phyloP scores from a whole-genome alignment of 2,329 filamentous ascomycete genomes.

The Ophiostoma quercus region DNA sequence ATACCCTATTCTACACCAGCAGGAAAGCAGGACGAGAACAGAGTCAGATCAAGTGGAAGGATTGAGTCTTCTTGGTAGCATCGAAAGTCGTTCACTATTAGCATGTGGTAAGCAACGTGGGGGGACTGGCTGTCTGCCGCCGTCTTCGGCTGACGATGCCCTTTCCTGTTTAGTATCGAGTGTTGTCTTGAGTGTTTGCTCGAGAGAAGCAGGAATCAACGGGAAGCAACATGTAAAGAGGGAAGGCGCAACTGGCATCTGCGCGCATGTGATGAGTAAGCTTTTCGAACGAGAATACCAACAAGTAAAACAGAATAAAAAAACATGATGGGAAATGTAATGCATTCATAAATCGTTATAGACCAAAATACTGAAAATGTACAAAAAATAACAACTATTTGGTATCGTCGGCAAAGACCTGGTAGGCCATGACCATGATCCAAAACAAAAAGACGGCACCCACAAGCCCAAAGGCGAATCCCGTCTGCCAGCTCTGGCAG shows the following conservation, averaged over 20 bases:
- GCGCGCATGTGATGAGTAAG: no score
- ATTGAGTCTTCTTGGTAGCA: no score
- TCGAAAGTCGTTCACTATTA: no score
- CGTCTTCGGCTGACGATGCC: no score
- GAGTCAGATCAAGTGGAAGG: no score
- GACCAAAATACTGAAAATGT: background rate
- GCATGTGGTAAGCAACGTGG: no score
- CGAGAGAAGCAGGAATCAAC: no score
- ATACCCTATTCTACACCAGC: conserved; percentile 24
- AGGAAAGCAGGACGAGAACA: conserved; percentile 12
- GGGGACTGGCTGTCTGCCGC: no score
- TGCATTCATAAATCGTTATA: conserved; percentile 3
- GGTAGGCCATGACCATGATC: conserved; percentile 64
- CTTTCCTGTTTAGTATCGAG: no score
- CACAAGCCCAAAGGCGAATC: conserved; percentile 58
- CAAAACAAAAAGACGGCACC: conserved; percentile 58
- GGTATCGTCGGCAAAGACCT: conserved; percentile 48
- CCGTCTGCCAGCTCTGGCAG: conserved; percentile 61
- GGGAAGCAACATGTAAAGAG: no score
- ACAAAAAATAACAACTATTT: background rate
- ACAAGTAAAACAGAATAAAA: background rate
- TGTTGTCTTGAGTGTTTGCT: no score
- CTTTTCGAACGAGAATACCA: background rate
- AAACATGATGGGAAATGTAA: background rate
- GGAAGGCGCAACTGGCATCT: no score